Evolutionary conservation across 768 basidiomycete genomes (phyloP).

Genomic region (Boletus edulis): DNA sequence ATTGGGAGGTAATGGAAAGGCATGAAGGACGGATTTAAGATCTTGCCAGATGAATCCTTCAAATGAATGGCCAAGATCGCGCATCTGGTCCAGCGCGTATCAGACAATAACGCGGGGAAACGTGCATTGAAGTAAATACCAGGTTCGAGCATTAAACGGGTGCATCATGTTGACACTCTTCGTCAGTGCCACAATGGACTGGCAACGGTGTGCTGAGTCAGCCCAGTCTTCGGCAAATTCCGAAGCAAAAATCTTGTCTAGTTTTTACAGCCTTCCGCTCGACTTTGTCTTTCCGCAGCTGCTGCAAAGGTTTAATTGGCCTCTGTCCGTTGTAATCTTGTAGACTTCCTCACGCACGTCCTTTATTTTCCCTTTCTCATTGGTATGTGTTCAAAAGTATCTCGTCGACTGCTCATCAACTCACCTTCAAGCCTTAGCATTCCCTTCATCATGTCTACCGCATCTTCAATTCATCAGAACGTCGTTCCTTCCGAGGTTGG

Average conservation of each 20-base stretch:
- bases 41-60: no score
- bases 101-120: no score
- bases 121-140: no score
- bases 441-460: constrained; percentile 38
- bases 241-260: constrained; percentile 26
- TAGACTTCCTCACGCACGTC: constrained; percentile 39
- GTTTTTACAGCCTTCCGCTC: constrained; percentile 19
- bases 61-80: no score
- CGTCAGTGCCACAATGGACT: no score
- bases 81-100: no score
- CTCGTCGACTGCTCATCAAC: constrained; percentile 1
- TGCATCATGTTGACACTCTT: no score
- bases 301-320: constrained; percentile 26
- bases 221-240: constrained; percentile 25
- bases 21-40: no score
- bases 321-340: constrained; percentile 34
- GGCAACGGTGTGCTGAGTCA: constrained; percentile 31
- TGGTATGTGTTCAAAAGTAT: constrained; percentile 13
- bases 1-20: no score
- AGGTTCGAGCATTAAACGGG: no score
- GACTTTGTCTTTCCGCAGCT: constrained; percentile 26
- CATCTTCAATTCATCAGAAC: constrained; percentile 51
- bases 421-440: constrained; percentile 20
- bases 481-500: constrained; percentile 93
- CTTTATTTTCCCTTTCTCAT: constrained; percentile 33